These are phyloP conservation scores for Mikania micrantha DNA, from an alignment of 129 eudicot species.

Conservation along the genomic window DNA sequence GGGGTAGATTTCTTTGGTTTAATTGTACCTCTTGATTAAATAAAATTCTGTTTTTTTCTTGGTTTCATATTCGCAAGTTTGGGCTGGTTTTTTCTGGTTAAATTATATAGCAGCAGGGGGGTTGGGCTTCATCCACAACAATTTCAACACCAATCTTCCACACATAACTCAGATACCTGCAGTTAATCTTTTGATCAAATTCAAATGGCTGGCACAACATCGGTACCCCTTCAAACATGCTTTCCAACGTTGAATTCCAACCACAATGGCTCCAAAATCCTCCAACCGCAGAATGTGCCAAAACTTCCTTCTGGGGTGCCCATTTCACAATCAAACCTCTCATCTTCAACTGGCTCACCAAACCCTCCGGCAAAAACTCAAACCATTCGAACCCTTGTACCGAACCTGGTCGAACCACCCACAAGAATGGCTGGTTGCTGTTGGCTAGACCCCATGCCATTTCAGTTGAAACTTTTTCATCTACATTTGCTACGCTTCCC, in stretches of 20 bases:
- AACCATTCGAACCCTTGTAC: conserved; percentile 37
- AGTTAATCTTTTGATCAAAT: conserved; percentile 36
- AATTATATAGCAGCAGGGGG: too few species aligned
- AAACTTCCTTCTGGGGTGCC: conserved; percentile 48
- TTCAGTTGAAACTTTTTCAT: conserved; percentile 34
- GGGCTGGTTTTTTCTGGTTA: too few species aligned
- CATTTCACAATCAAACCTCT: conserved; percentile 39
- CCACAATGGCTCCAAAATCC: conserved; percentile 61
- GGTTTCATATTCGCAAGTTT: too few species aligned
- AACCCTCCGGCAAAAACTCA: conserved; percentile 36
- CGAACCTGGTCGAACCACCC: conserved; percentile 55
- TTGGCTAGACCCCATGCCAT: conserved; percentile 55
- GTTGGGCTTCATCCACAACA: too few species aligned
- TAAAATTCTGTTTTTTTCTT: too few species aligned
- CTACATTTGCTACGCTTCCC: conserved; percentile 30
- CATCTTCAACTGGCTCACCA: conserved; percentile 16
- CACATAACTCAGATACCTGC: conserved; percentile 30
- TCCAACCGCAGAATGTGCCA: conserved; percentile 47
- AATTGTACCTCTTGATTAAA: too few species aligned
- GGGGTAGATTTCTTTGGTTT: too few species aligned
- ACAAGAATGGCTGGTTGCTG: conserved; percentile 40
- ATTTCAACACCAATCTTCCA: conserved; percentile 37
- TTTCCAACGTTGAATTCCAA: conserved; percentile 53
- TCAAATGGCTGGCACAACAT: conserved; percentile 33
- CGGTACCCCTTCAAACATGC: conserved; percentile 46